These are phyloP conservation scores for Penicillium digitatum DNA, from an alignment of 2,329 filamentous ascomycete genomes.

Conservation along the genomic window DNA sequence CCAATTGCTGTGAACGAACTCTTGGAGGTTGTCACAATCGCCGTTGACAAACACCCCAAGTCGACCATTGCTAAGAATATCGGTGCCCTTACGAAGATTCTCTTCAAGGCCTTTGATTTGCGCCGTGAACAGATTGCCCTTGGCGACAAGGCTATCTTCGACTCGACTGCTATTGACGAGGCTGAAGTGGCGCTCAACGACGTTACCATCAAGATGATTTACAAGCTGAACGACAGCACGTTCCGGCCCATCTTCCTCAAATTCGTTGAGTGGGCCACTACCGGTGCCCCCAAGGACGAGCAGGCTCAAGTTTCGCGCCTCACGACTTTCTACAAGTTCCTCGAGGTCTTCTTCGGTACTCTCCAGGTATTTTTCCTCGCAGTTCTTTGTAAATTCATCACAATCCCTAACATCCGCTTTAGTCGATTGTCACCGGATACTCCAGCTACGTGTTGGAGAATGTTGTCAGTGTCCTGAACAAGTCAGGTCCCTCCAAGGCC, in stretches of 20 bases:
- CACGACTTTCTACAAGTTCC: conserved; percentile 76
- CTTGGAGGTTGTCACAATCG: conserved; percentile 64
- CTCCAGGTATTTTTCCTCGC: conserved; percentile 58
- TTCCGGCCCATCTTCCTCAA: conserved; percentile 89
- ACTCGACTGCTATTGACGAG: conserved; percentile 48
- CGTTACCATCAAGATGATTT: conserved; percentile 80
- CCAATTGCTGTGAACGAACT: conserved; percentile 64
- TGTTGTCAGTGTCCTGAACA: conserved; percentile 59
- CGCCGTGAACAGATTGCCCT: conserved; percentile 39
- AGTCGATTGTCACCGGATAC: conserved; percentile 90
- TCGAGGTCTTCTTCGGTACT: conserved; percentile 72
- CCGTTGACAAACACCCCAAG: conserved; percentile 76
- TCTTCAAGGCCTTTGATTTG: conserved; percentile 53
- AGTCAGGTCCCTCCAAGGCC: conserved; percentile 37
- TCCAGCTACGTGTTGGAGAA: conserved; percentile 78
- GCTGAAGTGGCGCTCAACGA: conserved; percentile 66
- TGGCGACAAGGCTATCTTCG: conserved; percentile 36
- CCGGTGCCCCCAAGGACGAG: conserved; percentile 58
- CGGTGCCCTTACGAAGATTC: conserved; percentile 59
- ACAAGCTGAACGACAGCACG: conserved; percentile 90
- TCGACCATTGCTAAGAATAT: conserved; percentile 72
- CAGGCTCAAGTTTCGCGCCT: conserved; percentile 59
- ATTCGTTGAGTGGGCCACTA: conserved; percentile 75
- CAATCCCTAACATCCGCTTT: not conserved
- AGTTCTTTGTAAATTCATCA: not conserved